A percentile compares a stretch with the other conserved stretches of the same genome.
phyloP scores from a whole-genome alignment of 1,139 yeast species.

The Hemisphaericaspora lyxosophila region DNA sequence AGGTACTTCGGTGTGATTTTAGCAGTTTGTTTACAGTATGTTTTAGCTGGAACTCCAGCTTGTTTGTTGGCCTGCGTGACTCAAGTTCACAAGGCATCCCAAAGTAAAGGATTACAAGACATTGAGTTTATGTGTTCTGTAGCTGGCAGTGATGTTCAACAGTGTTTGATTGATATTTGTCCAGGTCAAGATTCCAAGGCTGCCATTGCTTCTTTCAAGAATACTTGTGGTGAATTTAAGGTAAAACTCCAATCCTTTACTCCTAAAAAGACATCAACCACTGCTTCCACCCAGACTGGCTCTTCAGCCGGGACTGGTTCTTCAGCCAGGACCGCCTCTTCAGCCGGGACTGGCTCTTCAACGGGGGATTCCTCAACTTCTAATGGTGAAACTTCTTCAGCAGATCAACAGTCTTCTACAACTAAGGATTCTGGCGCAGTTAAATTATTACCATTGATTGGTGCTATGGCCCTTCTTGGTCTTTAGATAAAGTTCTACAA shows the following conservation, averaged over 20 bases:
- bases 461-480: background rate
- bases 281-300: constrained; percentile 34
- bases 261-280: constrained; percentile 24
- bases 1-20: constrained; percentile 48
- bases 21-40: constrained; percentile 48
- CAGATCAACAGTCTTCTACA: constrained; percentile 14
- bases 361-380: no score
- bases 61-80: constrained; percentile 87
- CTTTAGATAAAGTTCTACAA: no score
- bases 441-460: background rate
- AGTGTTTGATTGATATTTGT: constrained; percentile 65
- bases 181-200: constrained; percentile 57
- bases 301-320: no score
- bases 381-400: constrained; percentile 6
- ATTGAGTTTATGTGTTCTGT: constrained; percentile 63
- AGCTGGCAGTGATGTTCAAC: constrained; percentile 49
- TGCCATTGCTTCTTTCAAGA: constrained; percentile 58
- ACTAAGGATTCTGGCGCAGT: background rate
- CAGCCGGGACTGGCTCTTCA: no score
- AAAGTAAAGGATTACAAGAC: constrained; percentile 59
- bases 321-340: no score
- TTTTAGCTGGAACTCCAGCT: constrained; percentile 80
- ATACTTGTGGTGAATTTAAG: constrained; percentile 47
- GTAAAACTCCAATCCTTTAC: constrained; percentile 20
- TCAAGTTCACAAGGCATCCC: constrained; percentile 56